These are phyloP conservation scores for Cochlearia excelsa DNA, from an alignment of 345 rosid genomes.

Conservation along the genomic window DNA sequence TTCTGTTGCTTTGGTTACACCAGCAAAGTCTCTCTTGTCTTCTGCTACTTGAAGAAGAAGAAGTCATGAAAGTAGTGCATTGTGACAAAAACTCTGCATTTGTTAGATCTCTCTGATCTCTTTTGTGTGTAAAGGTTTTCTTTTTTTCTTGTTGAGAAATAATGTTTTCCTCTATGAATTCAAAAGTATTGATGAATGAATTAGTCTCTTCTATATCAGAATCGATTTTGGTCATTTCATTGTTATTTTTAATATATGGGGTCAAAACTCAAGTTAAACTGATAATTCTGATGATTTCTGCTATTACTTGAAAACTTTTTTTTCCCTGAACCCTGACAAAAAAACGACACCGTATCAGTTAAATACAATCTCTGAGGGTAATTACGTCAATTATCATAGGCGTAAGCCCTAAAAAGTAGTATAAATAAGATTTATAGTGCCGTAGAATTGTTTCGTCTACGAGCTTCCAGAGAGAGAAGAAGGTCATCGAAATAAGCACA, in stretches of 20 bases:
- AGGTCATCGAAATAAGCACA: neutral
- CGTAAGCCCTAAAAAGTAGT: conserved; percentile 29
- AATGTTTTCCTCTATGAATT: neutral
- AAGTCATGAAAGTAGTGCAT: neutral
- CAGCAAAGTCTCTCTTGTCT: conserved; percentile 53
- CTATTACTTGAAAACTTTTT: too few species aligned
- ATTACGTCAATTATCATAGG: neutral
- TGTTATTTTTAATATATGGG: too few species aligned
- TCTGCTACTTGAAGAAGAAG: conserved; percentile 26
- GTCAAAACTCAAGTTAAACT: too few species aligned
- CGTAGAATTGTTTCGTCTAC: conserved; percentile 5
- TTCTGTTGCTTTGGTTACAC: conserved; percentile 53
- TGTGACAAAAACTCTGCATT: conserved; percentile 8
- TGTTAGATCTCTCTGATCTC: conserved; percentile 12
- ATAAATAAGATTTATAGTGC: neutral
- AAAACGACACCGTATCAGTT: conserved; percentile 15
- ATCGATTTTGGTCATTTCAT: too few species aligned
- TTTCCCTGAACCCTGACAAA: neutral
- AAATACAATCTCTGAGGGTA: neutral
- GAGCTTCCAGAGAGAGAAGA: conserved; percentile 15
- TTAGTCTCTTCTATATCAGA: too few species aligned
- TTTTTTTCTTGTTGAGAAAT: conserved; percentile 8
- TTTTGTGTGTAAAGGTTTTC: conserved; percentile 5
- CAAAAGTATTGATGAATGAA: neutral
- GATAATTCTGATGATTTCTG: too few species aligned